These are phyloP conservation scores for Aspergillus sp. DNA, from an alignment of 2,329 filamentous ascomycete species.

Conservation along the genomic window DNA sequence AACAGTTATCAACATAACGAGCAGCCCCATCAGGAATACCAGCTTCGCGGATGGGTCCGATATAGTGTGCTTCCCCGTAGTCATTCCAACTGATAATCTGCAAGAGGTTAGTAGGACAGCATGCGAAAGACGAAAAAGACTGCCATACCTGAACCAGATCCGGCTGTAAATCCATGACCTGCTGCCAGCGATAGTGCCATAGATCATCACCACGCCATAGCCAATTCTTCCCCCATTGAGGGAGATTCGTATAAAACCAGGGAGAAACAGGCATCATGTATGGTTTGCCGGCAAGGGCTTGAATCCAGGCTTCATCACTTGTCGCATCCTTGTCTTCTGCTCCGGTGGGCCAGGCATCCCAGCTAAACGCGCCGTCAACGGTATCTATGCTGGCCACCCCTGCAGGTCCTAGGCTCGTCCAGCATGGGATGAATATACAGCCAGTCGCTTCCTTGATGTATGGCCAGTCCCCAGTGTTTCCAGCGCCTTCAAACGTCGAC, in stretches of 20 bases:
- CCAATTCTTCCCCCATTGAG: constrained; percentile 57
- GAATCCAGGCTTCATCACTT: constrained; percentile 38
- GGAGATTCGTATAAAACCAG: constrained; percentile 55
- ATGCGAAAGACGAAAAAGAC: neutral
- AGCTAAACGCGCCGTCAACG: constrained; percentile 38
- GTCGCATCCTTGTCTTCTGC: constrained; percentile 33
- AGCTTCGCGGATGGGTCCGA: constrained; percentile 45
- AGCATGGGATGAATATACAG: constrained; percentile 42
- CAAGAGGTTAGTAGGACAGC: neutral
- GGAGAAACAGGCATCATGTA: constrained; percentile 56
- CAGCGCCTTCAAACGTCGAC: constrained; percentile 40
- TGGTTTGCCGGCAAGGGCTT: constrained; percentile 30
- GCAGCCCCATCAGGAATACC: constrained; percentile 46
- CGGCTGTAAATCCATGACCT: constrained; percentile 47
- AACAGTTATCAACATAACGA: constrained; percentile 17
- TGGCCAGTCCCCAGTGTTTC: constrained; percentile 37
- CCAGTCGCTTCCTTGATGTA: constrained; percentile 34
- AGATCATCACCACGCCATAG: constrained; percentile 58
- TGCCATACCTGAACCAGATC: constrained; percentile 41
- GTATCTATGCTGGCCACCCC: constrained; percentile 25
- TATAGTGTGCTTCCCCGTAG: constrained; percentile 57
- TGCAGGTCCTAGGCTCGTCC: constrained; percentile 29
- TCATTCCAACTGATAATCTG: constrained; percentile 58
- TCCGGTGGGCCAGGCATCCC: constrained; percentile 41
- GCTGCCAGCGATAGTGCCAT: constrained; percentile 57